Percentiles rank a stretch among this genome's conserved stretches.
Evolutionary conservation across 495 filamentous ascomycete genomes (phyloP).

Genomic region (Hypoxylon trugodes): DNA sequence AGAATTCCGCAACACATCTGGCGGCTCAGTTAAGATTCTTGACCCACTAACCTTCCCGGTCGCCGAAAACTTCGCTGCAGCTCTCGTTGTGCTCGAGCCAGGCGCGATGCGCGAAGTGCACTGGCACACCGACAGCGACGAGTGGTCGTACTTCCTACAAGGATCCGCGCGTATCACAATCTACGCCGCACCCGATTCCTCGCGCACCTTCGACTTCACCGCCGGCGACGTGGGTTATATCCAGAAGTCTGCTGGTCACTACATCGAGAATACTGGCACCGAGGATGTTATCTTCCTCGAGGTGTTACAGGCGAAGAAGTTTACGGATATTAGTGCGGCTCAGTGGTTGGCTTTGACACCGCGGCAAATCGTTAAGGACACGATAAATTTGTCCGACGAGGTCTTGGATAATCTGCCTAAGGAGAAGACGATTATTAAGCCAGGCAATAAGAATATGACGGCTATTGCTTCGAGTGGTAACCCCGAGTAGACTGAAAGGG

Average conservation of each 20-base stretch:
- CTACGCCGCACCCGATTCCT: constrained; percentile 63
- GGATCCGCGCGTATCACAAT: constrained; percentile 73
- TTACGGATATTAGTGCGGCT: constrained; percentile 68
- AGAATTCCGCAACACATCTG: constrained; percentile 63
- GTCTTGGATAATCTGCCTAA: constrained; percentile 65
- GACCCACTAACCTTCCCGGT: constrained; percentile 72
- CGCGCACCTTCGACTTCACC: constrained; percentile 77
- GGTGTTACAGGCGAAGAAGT: constrained; percentile 71
- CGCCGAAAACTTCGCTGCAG: constrained; percentile 65
- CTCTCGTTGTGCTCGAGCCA: constrained; percentile 71
- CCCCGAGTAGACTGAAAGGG: background rate
- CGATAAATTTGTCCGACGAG: constrained; percentile 62
- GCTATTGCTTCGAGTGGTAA: constrained; percentile 32
- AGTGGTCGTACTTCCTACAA: constrained; percentile 79
- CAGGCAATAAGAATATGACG: constrained; percentile 53
- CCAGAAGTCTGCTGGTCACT: constrained; percentile 70
- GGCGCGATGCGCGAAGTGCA: constrained; percentile 82
- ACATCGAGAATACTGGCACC: constrained; percentile 76
- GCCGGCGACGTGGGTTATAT: constrained; percentile 80
- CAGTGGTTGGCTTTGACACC: constrained; percentile 74
- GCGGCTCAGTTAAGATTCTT: constrained; percentile 73
- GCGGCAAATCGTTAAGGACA: constrained; percentile 70
- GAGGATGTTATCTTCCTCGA: constrained; percentile 75
- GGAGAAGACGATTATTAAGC: constrained; percentile 68
- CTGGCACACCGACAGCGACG: constrained; percentile 79